Conservation (phyloP, 2,329 filamentous ascomycete species). For the Hypomyces perniciosus region DNA sequence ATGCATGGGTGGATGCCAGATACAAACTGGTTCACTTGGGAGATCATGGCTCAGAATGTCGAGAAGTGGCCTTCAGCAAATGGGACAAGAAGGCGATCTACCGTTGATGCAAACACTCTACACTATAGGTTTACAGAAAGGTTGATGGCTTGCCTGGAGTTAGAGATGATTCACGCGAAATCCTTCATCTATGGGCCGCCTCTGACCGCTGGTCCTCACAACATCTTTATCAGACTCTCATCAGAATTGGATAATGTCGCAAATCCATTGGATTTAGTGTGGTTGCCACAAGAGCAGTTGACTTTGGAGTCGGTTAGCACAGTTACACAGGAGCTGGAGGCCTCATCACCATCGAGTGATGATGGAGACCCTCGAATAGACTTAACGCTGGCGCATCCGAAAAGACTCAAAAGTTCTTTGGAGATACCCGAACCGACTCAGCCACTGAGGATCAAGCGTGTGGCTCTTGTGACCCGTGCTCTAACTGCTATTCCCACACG, state of each 20-base stretch:
- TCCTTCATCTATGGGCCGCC: conserved; percentile 20
- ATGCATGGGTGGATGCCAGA: conserved; percentile 41
- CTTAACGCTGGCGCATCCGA: background rate
- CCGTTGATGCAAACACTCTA: background rate
- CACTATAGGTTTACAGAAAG: conserved; percentile 20
- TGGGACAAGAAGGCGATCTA: background rate
- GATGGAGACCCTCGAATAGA: conserved; percentile 7
- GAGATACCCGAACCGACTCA: background rate
- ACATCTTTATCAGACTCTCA: conserved; percentile 26
- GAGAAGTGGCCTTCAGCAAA: conserved; percentile 19
- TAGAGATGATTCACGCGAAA: conserved; percentile 38
- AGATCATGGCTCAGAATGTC: conserved; percentile 23
- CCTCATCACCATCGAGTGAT: conserved; percentile 13
- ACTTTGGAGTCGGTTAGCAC: conserved; percentile 10
- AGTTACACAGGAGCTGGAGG: background rate
- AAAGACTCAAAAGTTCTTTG: background rate
- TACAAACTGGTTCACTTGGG: conserved; percentile 30
- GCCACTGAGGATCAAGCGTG: conserved; percentile 21
- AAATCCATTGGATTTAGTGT: conserved; percentile 9
- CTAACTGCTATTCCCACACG: conserved; percentile 22
- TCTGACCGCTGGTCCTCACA: conserved; percentile 25
- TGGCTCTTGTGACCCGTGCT: conserved; percentile 23
- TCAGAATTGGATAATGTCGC: conserved; percentile 9
- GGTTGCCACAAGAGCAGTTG: conserved; percentile 24
- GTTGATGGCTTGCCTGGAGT: conserved; percentile 37